Evolutionary conservation across 371 early-diverging fungal species (phyloP), one percentile per base, ranked within the genome.

Genomic region (Enteropsectra breve): DNA sequence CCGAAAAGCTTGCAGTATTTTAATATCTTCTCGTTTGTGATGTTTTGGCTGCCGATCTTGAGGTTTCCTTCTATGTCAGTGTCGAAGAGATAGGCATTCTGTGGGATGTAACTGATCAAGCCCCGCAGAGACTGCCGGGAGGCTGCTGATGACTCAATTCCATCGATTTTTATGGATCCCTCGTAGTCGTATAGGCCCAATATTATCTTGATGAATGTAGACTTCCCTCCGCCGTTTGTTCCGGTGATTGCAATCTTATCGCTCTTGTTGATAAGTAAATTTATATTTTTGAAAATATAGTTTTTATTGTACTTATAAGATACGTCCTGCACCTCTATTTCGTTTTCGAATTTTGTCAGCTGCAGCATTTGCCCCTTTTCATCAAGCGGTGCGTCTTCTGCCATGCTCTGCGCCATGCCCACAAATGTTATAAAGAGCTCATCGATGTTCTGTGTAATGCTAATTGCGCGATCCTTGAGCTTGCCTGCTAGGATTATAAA

Each of bases 71-170:
- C 78, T 33, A 90, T 84, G 1, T 88, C 85, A 54, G 85, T 85
- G 69, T 88, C 88, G 73, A 91, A 90, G 15, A 90, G 76, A 0
- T 85, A 85, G 1, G 70, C 68, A 34, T 73, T 88, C 73, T 92
- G 92, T 13, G 91, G 90, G 0, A 91, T 89, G 33, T 90, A 85
- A 0, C 87, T 85, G 76, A 91, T 83, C 50, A 85, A 82, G 5
- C 82, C 68, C 47, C 90, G 84, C 8, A 88, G 75, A 40, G 84
- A 82, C 24, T 76, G 72, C 36, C 87, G 71, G 43, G 77, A 81
- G 69, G 86, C 83, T 26, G 82, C 80, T 48, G 79, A 76, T 59
- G 87, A 83, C 65, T 88, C 83, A 34, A 78, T 66, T 29, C 83
- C 77, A 40, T 74, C 70, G 26, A 80, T 56, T 15, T 28, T 24